Conservation (phyloP, 495 filamentous ascomycete species). For the Penicillium riverlandense region DNA sequence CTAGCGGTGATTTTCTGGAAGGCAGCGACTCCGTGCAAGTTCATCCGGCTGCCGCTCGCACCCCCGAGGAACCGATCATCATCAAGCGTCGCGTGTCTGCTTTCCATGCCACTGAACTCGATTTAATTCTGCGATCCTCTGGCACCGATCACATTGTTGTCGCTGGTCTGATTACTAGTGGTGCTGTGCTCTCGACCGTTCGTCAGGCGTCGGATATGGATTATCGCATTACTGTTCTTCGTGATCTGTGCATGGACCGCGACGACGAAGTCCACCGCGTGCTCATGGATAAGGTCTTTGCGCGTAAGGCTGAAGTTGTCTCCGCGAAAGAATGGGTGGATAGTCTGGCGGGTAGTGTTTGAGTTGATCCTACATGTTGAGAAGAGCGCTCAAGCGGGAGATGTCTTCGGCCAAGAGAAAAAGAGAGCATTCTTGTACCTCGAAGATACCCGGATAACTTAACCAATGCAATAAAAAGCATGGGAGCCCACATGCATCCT, state of each 20-base stretch:
- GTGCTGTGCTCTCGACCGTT: slow-evolving; percentile 34
- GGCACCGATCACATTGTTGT: slow-evolving; percentile 22
- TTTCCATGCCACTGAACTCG: slow-evolving; percentile 27
- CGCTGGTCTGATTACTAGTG: slow-evolving; percentile 28
- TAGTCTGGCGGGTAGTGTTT: too few relatives aligned
- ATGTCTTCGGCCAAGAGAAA: too few relatives aligned
- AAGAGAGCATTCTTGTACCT: too few relatives aligned
- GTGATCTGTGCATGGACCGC: slow-evolving; percentile 30
- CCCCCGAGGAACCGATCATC: slow-evolving; percentile 18
- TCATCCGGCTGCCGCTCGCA: slow-evolving; percentile 15
- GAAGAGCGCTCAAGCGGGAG: too few relatives aligned
- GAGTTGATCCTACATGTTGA: too few relatives aligned
- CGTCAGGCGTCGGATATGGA: slow-evolving; percentile 30
- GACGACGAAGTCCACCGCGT: slow-evolving; percentile 25
- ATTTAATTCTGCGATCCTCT: slow-evolving; percentile 26
- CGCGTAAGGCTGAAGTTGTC: slow-evolving; percentile 16
- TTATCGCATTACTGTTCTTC: slow-evolving; percentile 25
- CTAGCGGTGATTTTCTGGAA: slow-evolving; percentile 13
- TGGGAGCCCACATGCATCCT: too few relatives aligned
- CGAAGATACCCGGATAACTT: too few relatives aligned
- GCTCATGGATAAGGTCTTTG: slow-evolving; percentile 29
- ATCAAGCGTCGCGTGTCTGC: slow-evolving; percentile 31
- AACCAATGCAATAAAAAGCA: too few relatives aligned
- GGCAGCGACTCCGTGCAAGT: slow-evolving; percentile 12
- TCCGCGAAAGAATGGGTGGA: slow-evolving; percentile 10